Evolutionary conservation across 768 basidiomycete genomes (phyloP), one percentile per base, ranked within the genome.

Genomic region (Rhodotorula kratochvilovae): DNA sequence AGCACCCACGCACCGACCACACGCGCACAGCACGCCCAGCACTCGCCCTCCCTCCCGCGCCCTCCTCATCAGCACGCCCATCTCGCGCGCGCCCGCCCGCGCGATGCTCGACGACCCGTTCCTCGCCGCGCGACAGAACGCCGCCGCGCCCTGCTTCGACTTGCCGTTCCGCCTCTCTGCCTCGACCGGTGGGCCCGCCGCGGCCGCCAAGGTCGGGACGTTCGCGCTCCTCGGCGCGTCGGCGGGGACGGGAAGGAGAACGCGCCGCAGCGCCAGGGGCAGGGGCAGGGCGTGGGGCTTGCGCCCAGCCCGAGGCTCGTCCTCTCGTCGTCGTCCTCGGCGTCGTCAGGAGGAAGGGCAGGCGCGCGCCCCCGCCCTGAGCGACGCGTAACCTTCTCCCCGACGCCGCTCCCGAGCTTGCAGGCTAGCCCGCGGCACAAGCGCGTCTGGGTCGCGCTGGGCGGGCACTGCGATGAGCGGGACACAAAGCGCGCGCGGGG

Each of bases 381-480:
- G 29, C 70, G 68, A 7, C 50, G 61, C 31, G 72, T 73, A 42
- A 43, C 53, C 5, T 73, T 73, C 61, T 69, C 67, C 16, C 64
- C 65, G 21, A 69, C 72, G 5, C 72, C 72, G 29, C 61, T 73
- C 43, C 56, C 61, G n/a, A 67, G 65, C 16, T 51, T 73, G 23
- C 33, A 73, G 27, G 31, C 68, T 7, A 46, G 39, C 6, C 72
- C 72, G 29, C 58, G 46, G 39, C 72, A 73, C 68, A 63, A 67
- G 33, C 23, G 66, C 19, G 27, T 61, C 3, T 53, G 50, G 43
- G 43, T 11, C 42, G 50, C 45, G 7, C 53, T 35, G 36, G 6
- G 35, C 45, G 56, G n/a, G 1, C 29, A 35, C 31, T 31, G 5
- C 36, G 46, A 15, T 39, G 46, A 45, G 33, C 25, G 10, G 3